phyloP scores from a whole-genome alignment of 805 yeast species.

The Wickerhamiella dianesei region DNA sequence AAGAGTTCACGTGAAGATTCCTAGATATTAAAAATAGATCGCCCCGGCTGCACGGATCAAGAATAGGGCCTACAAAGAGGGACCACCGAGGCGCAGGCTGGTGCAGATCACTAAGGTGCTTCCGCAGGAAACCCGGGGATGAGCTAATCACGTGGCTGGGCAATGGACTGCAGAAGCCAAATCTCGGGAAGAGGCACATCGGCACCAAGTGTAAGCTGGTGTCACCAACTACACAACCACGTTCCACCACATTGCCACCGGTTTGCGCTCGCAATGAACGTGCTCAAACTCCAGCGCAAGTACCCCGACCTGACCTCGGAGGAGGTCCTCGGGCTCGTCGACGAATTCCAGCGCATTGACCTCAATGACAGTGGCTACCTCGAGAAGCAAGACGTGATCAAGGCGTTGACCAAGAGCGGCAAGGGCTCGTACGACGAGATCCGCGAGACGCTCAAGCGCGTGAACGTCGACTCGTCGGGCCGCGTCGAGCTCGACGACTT shows the following conservation, averaged over 20 bases:
- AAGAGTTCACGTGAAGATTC: too few species aligned
- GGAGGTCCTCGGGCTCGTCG: slow-evolving; percentile 73
- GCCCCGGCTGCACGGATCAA: too few species aligned
- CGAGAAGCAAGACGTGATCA: slow-evolving; percentile 81
- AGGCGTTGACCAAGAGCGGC: slow-evolving; percentile 66
- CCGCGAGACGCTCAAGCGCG: slow-evolving; percentile 82
- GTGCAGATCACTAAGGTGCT: too few species aligned
- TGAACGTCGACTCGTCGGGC: slow-evolving; percentile 90
- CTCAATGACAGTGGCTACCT: slow-evolving; percentile 87
- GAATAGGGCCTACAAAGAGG: too few species aligned
- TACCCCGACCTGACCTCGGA: slow-evolving; percentile 77
- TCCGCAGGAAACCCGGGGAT: neutral
- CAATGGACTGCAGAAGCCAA: too few species aligned
- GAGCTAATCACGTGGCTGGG: neutral
- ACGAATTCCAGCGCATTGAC: slow-evolving; percentile 67
- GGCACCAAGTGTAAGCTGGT: too few species aligned
- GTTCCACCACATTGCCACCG: slow-evolving; percentile 2
- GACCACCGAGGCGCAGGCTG: too few species aligned
- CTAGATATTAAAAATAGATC: too few species aligned
- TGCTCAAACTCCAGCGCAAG: slow-evolving; percentile 57
- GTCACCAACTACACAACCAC: too few species aligned
- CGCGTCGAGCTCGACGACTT: slow-evolving; percentile 93
- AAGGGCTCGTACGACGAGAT: slow-evolving; percentile 80
- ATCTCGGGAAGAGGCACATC: too few species aligned
- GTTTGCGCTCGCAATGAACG: slow-evolving; percentile 35